Percentiles rank a stretch among this genome's conserved stretches.
phyloP scores from a whole-genome alignment of 2,329 filamentous ascomycete genomes.

The Xylaria digitata region DNA sequence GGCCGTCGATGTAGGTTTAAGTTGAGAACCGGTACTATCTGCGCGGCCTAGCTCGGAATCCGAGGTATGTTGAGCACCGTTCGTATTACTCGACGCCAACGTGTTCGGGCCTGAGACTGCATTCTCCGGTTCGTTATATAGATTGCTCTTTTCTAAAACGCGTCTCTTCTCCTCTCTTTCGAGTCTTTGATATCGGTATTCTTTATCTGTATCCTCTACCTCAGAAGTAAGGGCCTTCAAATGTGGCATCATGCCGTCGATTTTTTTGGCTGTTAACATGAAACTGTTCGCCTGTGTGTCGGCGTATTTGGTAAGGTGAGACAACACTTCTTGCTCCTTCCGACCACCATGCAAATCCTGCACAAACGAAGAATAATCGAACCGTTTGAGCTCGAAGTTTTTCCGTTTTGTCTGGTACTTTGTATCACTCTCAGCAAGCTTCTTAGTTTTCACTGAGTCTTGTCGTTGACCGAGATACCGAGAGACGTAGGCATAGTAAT shows the following conservation, averaged over 20 bases:
- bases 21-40: slow-evolving; percentile 78
- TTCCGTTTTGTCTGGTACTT: slow-evolving; percentile 95
- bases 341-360: slow-evolving; percentile 98
- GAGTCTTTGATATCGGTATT: slow-evolving; percentile 94
- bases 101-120: slow-evolving; percentile 55
- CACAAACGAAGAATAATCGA: slow-evolving; percentile 99
- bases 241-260: slow-evolving; percentile 87
- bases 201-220: slow-evolving; percentile 93
- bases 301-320: slow-evolving; percentile 92
- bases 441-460: slow-evolving; percentile 97
- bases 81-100: slow-evolving; percentile 53
- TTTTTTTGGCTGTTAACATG: slow-evolving; percentile 83
- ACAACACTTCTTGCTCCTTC: slow-evolving; percentile 96
- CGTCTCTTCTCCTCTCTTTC: slow-evolving; percentile 95
- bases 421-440: slow-evolving; percentile 90
- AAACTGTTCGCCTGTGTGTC: slow-evolving; percentile 89
- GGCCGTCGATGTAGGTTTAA: slow-evolving; percentile 64
- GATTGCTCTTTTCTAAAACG: slow-evolving; percentile 87
- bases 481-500: slow-evolving; percentile 96
- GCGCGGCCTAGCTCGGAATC: slow-evolving; percentile 78
- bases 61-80: slow-evolving; percentile 64
- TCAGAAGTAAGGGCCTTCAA: slow-evolving; percentile 88
- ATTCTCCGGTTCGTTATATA: slow-evolving; percentile 77
- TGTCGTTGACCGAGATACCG: slow-evolving; percentile 96
- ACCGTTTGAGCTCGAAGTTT: slow-evolving; percentile 96